Evolutionary conservation across 495 filamentous ascomycete genomes (phyloP).

Genomic region (Parathielavia appendiculata): DNA sequence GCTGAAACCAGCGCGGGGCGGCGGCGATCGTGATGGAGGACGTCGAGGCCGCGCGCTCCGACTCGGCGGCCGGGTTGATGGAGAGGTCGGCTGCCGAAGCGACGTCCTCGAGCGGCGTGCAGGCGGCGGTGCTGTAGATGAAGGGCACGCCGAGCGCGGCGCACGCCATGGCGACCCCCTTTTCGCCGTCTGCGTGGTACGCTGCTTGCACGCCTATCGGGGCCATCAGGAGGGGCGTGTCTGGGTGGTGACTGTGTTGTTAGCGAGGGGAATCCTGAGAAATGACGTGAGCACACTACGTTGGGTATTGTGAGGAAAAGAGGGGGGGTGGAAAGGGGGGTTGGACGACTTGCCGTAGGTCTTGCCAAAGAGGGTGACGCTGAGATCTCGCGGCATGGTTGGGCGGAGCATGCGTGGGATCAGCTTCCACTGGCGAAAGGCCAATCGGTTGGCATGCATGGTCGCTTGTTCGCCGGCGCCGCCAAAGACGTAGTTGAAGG

Average conservation of each 20-base stretch:
- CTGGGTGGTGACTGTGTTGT: constrained; percentile 11
- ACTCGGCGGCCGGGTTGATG: neutral
- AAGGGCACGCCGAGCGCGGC: constrained; percentile 49
- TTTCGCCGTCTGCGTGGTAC: constrained; percentile 53
- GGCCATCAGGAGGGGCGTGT: constrained; percentile 51
- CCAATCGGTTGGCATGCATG: constrained; percentile 59
- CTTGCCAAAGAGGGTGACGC: constrained; percentile 53
- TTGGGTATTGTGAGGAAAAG: neutral
- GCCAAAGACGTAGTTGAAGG: constrained; percentile 59
- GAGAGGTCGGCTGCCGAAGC: constrained; percentile 13
- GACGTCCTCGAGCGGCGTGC: constrained; percentile 39
- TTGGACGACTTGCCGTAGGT: constrained; percentile 29
- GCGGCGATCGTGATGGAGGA: neutral
- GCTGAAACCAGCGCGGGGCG: constrained; percentile 52
- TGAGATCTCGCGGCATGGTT: constrained; percentile 45
- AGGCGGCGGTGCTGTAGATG: constrained; percentile 47
- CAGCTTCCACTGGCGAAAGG: constrained; percentile 62
- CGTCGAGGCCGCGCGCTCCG: too few species aligned
- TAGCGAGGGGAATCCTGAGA: neutral
- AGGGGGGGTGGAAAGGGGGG: too few species aligned
- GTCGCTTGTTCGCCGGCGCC: constrained; percentile 61
- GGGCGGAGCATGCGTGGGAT: constrained; percentile 43
- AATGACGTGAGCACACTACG: neutral
- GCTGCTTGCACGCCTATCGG: constrained; percentile 56
- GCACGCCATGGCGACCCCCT: constrained; percentile 49